A percentile compares a stretch with the other conserved stretches of the same genome.
Evolutionary conservation across 352 stramenopile genomes (phyloP).

Genomic region (Phytophthora crassamura): DNA sequence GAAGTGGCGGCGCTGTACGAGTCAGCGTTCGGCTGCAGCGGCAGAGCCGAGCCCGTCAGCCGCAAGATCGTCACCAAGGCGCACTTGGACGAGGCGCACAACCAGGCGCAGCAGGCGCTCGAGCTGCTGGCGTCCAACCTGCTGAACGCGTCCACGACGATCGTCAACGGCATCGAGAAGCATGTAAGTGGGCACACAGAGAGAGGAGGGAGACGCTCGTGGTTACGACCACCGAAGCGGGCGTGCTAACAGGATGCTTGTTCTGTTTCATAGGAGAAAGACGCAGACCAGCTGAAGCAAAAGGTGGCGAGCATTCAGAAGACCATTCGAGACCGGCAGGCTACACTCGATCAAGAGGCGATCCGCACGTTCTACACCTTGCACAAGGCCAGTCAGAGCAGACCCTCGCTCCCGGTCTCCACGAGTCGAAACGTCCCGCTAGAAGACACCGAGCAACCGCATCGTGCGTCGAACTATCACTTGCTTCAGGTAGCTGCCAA

Average conservation of each 20-base stretch:
- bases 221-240: not conserved
- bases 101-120: constrained; percentile 57
- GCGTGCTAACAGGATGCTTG: not conserved
- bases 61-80: constrained; percentile 41
- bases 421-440: not conserved
- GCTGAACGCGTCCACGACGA: constrained; percentile 49
- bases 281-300: constrained; percentile 10
- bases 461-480: constrained; percentile 1
- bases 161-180: constrained; percentile 47
- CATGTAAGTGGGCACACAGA: constrained; percentile 30
- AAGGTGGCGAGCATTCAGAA: constrained; percentile 20
- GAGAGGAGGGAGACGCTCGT: no score
- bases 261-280: constrained; percentile 25
- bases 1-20: constrained; percentile 61
- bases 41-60: not conserved
- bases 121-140: constrained; percentile 69
- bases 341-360: constrained; percentile 14
- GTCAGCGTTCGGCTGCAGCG: constrained; percentile 43
- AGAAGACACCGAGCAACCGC: constrained; percentile 7
- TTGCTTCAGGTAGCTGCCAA: no score
- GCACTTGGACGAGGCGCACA: constrained; percentile 52
- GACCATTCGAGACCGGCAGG: constrained; percentile 27
- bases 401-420: not conserved
- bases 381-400: constrained; percentile 6
- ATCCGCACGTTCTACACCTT: constrained; percentile 21